These are phyloP conservation scores for Sporobolomyces pararoseus DNA, from an alignment of 768 basidiomycete species.

Conservation along the genomic window DNA sequence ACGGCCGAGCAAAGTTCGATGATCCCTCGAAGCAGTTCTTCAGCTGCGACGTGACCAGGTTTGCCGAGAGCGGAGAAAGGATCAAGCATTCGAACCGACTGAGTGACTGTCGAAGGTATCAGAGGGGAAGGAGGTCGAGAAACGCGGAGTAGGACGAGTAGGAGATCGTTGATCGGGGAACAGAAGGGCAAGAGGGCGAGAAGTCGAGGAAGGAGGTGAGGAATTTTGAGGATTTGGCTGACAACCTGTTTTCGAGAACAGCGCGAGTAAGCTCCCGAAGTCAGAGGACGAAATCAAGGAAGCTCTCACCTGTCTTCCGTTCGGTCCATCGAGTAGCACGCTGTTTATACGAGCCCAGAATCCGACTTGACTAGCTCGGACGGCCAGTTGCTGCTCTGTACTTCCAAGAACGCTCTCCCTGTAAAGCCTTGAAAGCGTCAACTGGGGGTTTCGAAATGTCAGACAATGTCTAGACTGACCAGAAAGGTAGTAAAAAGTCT, in stretches of 20 bases:
- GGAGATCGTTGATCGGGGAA: slow-evolving; percentile 83
- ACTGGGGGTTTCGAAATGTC: no score
- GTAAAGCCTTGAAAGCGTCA: neutral
- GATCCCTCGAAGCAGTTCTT: slow-evolving; percentile 88
- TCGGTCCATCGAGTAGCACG: slow-evolving; percentile 72
- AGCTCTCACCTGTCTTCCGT: slow-evolving; percentile 69
- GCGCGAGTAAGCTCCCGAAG: no score
- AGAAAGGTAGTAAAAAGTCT: slow-evolving; percentile 31
- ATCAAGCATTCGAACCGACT: slow-evolving; percentile 75
- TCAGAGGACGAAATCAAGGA: no score
- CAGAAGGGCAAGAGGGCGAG: slow-evolving; percentile 74
- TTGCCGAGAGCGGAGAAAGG: slow-evolving; percentile 68
- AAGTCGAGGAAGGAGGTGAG: slow-evolving; percentile 73
- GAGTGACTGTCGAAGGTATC: slow-evolving; percentile 70
- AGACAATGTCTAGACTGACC: slow-evolving; percentile 24
- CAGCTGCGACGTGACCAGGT: slow-evolving; percentile 74
- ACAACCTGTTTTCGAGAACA: no score
- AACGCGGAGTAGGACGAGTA: slow-evolving; percentile 70
- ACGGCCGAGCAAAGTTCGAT: slow-evolving; percentile 69
- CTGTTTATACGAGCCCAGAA: slow-evolving; percentile 94
- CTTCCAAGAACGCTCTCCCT: slow-evolving; percentile 59
- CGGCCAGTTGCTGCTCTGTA: slow-evolving; percentile 79
- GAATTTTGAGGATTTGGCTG: slow-evolving; percentile 78
- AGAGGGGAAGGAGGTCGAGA: slow-evolving; percentile 47
- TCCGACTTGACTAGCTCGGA: slow-evolving; percentile 77